These are phyloP conservation scores for Pichia cephalocereana DNA, from an alignment of 805 yeast species.

Conservation along the genomic window DNA sequence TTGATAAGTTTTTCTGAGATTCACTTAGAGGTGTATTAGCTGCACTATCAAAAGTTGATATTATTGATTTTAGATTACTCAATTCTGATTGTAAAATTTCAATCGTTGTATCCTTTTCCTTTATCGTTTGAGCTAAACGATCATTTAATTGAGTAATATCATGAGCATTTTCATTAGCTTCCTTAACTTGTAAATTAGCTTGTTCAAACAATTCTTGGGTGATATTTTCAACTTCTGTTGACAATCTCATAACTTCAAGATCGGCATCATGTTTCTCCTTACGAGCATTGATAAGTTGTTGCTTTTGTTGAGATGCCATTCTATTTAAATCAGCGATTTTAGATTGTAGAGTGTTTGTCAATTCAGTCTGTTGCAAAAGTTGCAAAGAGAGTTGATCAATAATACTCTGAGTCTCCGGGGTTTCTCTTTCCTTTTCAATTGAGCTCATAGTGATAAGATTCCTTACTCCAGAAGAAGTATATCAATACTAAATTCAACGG, in stretches of 20 bases:
- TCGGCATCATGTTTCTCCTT: constrained; percentile 11
- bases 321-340: constrained; percentile 26
- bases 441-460: too few relatives aligned
- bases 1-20: not conserved
- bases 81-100: constrained; percentile 61
- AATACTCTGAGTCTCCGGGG: not conserved
- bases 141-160: constrained; percentile 50
- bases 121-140: constrained; percentile 42
- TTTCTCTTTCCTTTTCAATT: too few relatives aligned
- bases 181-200: constrained; percentile 77
- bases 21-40: not conserved
- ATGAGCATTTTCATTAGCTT: constrained; percentile 62
- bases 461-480: too few relatives aligned
- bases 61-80: constrained; percentile 48
- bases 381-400: constrained; percentile 20
- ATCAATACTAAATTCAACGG: too few relatives aligned
- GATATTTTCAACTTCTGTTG: constrained; percentile 65
- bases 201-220: constrained; percentile 72
- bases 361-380: constrained; percentile 21
- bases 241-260: constrained; percentile 2
- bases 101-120: constrained; percentile 62
- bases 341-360: constrained; percentile 5
- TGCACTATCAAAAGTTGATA: constrained; percentile 31
- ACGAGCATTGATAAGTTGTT: constrained; percentile 13
- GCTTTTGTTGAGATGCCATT: constrained; percentile 16